Percentiles rank a stretch among this genome's conserved stretches.
phyloP scores from a whole-genome alignment of 2,329 filamentous ascomycete species.

The Rhynchosporium secalis region DNA sequence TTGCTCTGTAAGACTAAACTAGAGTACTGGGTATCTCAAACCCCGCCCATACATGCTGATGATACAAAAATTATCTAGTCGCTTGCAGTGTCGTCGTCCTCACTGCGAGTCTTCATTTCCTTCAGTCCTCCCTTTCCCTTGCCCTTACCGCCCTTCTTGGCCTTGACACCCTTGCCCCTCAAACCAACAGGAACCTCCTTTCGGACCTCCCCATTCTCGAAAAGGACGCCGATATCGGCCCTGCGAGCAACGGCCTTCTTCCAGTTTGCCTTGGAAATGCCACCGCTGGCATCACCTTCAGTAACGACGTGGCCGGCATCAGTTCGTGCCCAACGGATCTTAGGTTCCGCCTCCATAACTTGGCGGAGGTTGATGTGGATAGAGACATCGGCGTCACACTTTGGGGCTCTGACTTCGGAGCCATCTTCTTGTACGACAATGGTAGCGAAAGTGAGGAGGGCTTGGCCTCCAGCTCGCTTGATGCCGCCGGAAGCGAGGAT shows the following conservation, averaged over 20 bases:
- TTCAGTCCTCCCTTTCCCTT: constrained; percentile 40
- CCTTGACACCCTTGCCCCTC: constrained; percentile 46
- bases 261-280: constrained; percentile 43
- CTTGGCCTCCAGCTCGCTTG: constrained; percentile 45
- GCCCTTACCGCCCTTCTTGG: constrained; percentile 39
- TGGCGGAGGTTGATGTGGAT: constrained; percentile 46
- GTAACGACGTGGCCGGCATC: constrained; percentile 43
- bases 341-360: constrained; percentile 40
- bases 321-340: constrained; percentile 43
- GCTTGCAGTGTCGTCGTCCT: constrained; percentile 34
- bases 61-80: constrained; percentile 28
- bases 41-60: constrained; percentile 8
- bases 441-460: constrained; percentile 37
- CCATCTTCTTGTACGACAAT: constrained; percentile 39
- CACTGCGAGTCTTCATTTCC: constrained; percentile 37
- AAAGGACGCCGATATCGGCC: constrained; percentile 46
- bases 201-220: constrained; percentile 46
- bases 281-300: constrained; percentile 33
- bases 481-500: constrained; percentile 45
- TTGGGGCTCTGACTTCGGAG: constrained; percentile 34
- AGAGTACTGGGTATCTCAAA: constrained; percentile 14
- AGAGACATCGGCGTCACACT: constrained; percentile 43
- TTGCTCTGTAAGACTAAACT: constrained; percentile 12
- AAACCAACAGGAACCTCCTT: constrained; percentile 47
- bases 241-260: constrained; percentile 46